Percentiles rank a stretch among this genome's conserved stretches.
These are phyloP conservation scores for Aquanectria penicillioides DNA, from an alignment of 2,329 filamentous ascomycete species.

Conservation along the genomic window DNA sequence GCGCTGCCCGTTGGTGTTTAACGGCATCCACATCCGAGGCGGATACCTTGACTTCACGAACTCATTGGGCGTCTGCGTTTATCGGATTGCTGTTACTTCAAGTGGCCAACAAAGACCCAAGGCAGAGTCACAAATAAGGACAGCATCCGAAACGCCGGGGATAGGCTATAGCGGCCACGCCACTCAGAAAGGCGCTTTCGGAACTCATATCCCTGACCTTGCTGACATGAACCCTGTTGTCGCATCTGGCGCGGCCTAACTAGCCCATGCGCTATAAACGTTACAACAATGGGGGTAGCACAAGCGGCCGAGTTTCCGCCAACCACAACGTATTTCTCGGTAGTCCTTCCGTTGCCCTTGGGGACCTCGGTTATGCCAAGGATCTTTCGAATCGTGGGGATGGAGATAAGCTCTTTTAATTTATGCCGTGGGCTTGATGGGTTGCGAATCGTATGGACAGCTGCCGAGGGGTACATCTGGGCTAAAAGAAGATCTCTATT, in stretches of 20 bases:
- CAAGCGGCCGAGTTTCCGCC: slow-evolving; percentile 25
- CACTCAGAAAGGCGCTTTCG: slow-evolving; percentile 11
- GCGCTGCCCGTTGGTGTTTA: slow-evolving; percentile 24
- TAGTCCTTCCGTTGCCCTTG: too few species aligned
- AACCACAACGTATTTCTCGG: slow-evolving; percentile 26
- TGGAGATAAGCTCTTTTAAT: slow-evolving; percentile 23
- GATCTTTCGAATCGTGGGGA: slow-evolving; percentile 27
- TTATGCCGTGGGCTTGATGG: slow-evolving; percentile 10
- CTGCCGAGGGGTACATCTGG: slow-evolving; percentile 22
- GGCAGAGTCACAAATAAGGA: slow-evolving; percentile 21
- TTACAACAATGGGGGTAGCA: slow-evolving; percentile 8
- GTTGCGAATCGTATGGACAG: slow-evolving; percentile 21
- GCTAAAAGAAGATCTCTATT: slow-evolving; percentile 26
- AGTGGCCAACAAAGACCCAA: slow-evolving; percentile 12
- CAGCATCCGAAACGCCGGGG: slow-evolving; percentile 7
- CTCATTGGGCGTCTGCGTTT: slow-evolving; percentile 13
- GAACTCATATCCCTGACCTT: slow-evolving; percentile 25
- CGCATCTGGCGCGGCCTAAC: background rate
- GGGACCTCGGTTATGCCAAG: slow-evolving; percentile 23
- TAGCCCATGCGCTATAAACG: slow-evolving; percentile 24
- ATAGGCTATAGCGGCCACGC: slow-evolving; percentile 7
- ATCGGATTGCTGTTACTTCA: slow-evolving; percentile 26
- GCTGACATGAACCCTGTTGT: background rate
- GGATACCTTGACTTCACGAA: slow-evolving; percentile 28
- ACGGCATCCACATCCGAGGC: slow-evolving; percentile 25